Evolutionary conservation across 2,329 filamentous ascomycete genomes (phyloP).

Genomic region (Microdochium bolleyi): DNA sequence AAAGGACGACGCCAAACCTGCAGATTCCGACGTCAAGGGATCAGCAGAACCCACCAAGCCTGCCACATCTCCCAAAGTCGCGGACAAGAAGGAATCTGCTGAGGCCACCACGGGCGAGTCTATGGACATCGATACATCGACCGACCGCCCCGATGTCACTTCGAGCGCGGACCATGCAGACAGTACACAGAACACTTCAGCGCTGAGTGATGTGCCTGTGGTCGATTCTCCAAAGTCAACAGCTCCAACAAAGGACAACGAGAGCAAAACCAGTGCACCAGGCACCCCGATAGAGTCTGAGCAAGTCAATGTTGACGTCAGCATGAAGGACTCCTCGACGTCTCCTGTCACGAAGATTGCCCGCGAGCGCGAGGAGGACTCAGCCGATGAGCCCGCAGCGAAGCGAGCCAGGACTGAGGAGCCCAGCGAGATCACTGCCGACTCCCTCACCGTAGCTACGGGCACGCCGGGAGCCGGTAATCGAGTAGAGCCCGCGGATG

Average conservation of each 20-base stretch:
- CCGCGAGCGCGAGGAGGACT: slow-evolving; percentile 72
- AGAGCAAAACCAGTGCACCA: background rate
- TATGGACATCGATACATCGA: slow-evolving; percentile 20
- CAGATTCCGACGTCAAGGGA: slow-evolving; percentile 1
- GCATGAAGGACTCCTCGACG: background rate
- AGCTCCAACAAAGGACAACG: slow-evolving; percentile 2
- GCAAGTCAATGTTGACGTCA: background rate
- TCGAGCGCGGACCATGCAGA: slow-evolving; percentile 12
- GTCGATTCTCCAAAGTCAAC: slow-evolving; percentile 20
- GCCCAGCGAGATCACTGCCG: background rate
- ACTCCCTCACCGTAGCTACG: background rate
- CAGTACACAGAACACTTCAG: slow-evolving; percentile 13
- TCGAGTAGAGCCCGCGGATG: slow-evolving; percentile 8
- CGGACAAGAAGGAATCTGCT: background rate
- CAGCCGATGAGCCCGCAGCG: slow-evolving; percentile 55
- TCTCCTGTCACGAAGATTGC: slow-evolving; percentile 45
- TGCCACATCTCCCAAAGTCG: background rate
- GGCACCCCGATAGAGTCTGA: background rate
- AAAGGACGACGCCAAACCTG: background rate
- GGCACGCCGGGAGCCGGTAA: background rate
- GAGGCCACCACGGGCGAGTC: slow-evolving; percentile 8
- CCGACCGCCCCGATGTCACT: slow-evolving; percentile 9
- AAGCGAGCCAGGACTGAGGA: slow-evolving; percentile 75
- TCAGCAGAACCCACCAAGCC: background rate
- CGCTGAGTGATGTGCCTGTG: slow-evolving; percentile 10